Evolutionary conservation across 129 eudicot species (phyloP).

Genomic region (Ambrosia trifida): DNA sequence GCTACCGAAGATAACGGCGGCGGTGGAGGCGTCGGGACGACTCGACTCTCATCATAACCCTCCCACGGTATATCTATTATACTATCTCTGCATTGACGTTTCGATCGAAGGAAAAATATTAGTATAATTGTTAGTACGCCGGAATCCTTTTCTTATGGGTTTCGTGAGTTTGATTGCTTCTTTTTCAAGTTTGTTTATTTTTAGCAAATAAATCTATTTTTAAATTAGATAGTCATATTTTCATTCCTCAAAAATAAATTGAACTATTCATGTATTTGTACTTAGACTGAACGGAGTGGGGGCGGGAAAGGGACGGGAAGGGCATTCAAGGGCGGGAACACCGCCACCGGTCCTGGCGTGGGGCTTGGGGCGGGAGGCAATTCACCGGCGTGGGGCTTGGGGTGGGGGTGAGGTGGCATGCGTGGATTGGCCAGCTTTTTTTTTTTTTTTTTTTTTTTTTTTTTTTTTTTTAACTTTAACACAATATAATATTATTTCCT

Average conservation of each 20-base stretch:
- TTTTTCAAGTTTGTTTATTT: conserved; percentile 38
- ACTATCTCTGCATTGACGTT: neutral
- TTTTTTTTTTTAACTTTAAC: too few species aligned
- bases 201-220: conserved; percentile 2
- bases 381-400: too few species aligned
- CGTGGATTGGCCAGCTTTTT: too few species aligned
- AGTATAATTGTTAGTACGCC: conserved; percentile 39
- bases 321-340: too few species aligned
- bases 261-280: conserved; percentile 32
- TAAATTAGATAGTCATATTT: neutral
- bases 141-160: conserved; percentile 37
- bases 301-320: too few species aligned
- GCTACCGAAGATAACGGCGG: conserved; percentile 75
- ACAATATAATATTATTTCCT: too few species aligned
- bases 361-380: too few species aligned
- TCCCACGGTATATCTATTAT: too few species aligned
- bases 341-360: too few species aligned
- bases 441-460: too few species aligned
- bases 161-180: conserved; percentile 39
- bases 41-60: neutral
- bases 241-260: conserved; percentile 31
- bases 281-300: too few species aligned
- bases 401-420: too few species aligned
- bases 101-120: conserved; percentile 29
- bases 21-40: conserved; percentile 74